These are phyloP conservation scores for Solanum hybrid DNA, from an alignment of 305 asterid genomes.

Conservation along the genomic window DNA sequence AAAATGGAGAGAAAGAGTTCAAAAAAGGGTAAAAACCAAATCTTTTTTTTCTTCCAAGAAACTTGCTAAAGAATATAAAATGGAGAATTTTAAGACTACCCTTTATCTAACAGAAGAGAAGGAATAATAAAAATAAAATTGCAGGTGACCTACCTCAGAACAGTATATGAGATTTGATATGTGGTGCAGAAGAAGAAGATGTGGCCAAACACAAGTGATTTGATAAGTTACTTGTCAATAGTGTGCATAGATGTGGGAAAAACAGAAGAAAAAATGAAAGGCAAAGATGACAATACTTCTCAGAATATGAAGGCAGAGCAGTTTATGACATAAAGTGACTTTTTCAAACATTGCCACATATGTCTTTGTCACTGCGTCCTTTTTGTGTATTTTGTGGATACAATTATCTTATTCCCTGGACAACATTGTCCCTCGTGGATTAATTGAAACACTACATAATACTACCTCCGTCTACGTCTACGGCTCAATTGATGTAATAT, in stretches of 20 bases:
- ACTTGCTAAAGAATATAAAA: neutral
- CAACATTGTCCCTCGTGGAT: neutral
- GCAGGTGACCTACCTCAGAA: conserved; percentile 33
- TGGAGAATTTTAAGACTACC: neutral
- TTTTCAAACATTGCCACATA: conserved; percentile 17
- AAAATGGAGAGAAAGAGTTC: neutral
- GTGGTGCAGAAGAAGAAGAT: neutral
- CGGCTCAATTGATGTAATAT: neutral
- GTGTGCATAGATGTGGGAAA: neutral
- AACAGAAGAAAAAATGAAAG: neutral
- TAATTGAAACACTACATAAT: neutral
- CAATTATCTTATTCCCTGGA: conserved; percentile 6
- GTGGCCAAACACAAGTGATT: neutral
- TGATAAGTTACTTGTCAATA: neutral
- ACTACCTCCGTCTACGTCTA: neutral
- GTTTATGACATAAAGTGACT: conserved; percentile 15
- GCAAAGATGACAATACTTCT: conserved; percentile 17
- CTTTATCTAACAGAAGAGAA: conserved; percentile 5
- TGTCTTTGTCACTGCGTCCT: conserved; percentile 26
- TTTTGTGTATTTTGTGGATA: neutral
- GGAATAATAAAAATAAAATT: conserved; percentile 10
- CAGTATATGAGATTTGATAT: neutral
- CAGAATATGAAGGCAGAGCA: conserved; percentile 16
- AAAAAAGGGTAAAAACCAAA: neutral
- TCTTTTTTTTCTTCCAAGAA: neutral